phyloP scores from a whole-genome alignment of 192 early-diverging fungal species.

The Mortierella alpina region DNA sequence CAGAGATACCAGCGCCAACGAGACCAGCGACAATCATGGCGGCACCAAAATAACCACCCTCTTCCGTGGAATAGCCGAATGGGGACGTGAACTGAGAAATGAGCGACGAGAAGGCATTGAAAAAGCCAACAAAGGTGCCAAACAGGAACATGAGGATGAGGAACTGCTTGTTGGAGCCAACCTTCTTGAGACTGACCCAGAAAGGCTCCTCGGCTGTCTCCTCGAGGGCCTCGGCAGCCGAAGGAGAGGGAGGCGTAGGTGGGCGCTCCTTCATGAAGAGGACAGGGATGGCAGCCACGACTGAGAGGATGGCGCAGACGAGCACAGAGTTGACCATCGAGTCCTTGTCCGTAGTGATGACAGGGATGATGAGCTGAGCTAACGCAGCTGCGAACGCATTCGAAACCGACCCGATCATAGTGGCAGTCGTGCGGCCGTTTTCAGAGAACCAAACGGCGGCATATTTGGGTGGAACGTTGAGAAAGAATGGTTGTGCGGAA shows the following conservation, averaged over 20 bases:
- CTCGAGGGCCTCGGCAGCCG: conserved; percentile 50
- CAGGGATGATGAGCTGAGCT: conserved; percentile 62
- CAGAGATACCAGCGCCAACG: conserved; percentile 63
- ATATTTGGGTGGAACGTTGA: conserved; percentile 67
- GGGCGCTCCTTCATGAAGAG: conserved; percentile 57
- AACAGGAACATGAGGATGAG: conserved; percentile 61
- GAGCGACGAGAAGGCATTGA: conserved; percentile 60
- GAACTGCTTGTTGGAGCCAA: conserved; percentile 58
- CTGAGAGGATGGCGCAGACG: conserved; percentile 55
- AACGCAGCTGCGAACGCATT: conserved; percentile 62
- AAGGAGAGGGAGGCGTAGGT: conserved; percentile 62
- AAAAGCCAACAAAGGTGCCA: conserved; percentile 62
- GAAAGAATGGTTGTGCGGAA: conserved; percentile 65
- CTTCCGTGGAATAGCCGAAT: conserved; percentile 56
- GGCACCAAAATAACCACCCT: conserved; percentile 66
- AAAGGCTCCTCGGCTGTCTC: conserved; percentile 51
- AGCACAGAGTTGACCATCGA: conserved; percentile 54
- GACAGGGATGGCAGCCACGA: conserved; percentile 52
- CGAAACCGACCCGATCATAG: conserved; percentile 61
- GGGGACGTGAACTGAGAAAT: conserved; percentile 60
- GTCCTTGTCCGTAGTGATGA: conserved; percentile 45
- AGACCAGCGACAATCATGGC: conserved; percentile 69
- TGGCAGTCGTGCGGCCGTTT: conserved; percentile 59
- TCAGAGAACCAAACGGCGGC: conserved; percentile 65
- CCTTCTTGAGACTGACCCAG: conserved; percentile 45